Conservation (phyloP, 257 asterid species). For the Salvia rosmarinus region DNA sequence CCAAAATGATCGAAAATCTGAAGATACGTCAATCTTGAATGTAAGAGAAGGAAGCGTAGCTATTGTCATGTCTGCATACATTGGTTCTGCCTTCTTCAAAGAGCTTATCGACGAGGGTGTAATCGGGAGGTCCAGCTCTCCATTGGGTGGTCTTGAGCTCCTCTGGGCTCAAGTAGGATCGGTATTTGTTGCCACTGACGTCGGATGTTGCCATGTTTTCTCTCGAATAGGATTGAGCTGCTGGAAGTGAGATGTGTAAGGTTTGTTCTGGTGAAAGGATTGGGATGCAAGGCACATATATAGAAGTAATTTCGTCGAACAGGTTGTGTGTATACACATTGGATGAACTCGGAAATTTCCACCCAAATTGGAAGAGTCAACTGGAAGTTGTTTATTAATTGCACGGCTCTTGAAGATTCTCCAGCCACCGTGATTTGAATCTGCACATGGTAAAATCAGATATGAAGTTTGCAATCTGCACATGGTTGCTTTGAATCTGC, state of each 20-base stretch:
- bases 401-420: background rate
- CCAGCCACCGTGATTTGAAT: background rate
- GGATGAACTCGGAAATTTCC: background rate
- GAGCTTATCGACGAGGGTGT: conserved; percentile 69
- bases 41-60: background rate
- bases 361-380: background rate
- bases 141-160: conserved; percentile 63
- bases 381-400: background rate
- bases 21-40: background rate
- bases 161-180: conserved; percentile 63
- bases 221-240: background rate
- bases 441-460: background rate
- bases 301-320: conserved; percentile 25
- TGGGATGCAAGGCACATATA: background rate
- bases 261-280: background rate
- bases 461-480: background rate
- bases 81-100: conserved; percentile 80
- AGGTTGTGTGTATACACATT: background rate
- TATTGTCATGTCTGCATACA: conserved; percentile 30
- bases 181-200: conserved; percentile 51
- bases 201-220: conserved; percentile 40
- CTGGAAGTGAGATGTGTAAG: background rate
- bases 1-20: background rate
- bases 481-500: background rate
- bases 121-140: conserved; percentile 69